Conservation (phyloP, 129 eudicot genomes). For the Saussurea involucrata region DNA sequence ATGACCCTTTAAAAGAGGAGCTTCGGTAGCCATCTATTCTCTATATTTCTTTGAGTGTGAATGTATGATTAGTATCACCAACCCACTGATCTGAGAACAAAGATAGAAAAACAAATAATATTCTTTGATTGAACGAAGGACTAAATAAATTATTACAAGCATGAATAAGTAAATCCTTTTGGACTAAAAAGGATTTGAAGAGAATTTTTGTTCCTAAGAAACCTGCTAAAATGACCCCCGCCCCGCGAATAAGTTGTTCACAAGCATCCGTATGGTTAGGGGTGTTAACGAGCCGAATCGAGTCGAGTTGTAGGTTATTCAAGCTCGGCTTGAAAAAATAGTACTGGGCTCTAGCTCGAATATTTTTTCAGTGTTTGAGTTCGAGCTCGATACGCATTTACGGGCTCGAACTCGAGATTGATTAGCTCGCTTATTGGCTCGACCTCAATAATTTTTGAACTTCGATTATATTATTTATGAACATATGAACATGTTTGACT, state of each 20-base stretch:
- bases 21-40: constrained; percentile 53
- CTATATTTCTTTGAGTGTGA: neutral
- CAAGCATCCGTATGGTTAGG: too few relatives aligned
- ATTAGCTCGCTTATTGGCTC: too few relatives aligned
- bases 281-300: too few relatives aligned
- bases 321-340: too few relatives aligned
- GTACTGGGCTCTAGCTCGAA: too few relatives aligned
- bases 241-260: neutral
- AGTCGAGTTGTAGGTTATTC: too few relatives aligned
- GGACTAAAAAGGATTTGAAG: neutral
- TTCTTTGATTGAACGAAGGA: neutral
- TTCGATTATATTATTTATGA: too few relatives aligned
- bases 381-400: too few relatives aligned
- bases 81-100: neutral
- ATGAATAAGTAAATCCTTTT: neutral
- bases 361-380: too few relatives aligned
- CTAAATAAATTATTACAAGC: neutral
- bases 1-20: constrained; percentile 84
- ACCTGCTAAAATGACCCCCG: neutral
- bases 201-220: neutral
- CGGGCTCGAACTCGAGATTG: too few relatives aligned
- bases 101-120: neutral
- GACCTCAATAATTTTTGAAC: too few relatives aligned
- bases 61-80: neutral
- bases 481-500: too few relatives aligned